Evolutionary conservation across 164 flowering plant species (phyloP).

Genomic region (Hamamelis virginiana): DNA sequence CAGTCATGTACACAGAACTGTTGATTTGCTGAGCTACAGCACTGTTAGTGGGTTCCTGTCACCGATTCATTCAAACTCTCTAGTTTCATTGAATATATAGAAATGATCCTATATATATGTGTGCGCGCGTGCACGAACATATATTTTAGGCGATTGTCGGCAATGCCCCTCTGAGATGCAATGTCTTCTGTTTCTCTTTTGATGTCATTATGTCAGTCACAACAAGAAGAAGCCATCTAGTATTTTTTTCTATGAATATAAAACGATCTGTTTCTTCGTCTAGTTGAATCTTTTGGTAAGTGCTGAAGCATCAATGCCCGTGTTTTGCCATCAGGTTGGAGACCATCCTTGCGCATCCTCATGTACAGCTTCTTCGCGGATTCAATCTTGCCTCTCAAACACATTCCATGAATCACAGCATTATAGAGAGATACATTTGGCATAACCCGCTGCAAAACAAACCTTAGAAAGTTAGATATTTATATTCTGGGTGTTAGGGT

Average conservation of each 20-base stretch:
- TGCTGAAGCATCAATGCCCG: constrained; percentile 80
- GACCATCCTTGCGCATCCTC: constrained; percentile 54
- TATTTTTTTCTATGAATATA: neutral
- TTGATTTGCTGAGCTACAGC: neutral
- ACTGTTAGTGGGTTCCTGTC: neutral
- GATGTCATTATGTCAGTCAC: too few relatives aligned
- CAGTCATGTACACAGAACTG: neutral
- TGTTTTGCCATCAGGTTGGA: constrained; percentile 83
- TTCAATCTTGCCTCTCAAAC: constrained; percentile 50
- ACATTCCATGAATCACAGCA: constrained; percentile 78
- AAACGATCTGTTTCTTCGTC: constrained; percentile 8
- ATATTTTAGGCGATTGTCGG: too few relatives aligned
- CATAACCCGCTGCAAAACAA: constrained; percentile 36
- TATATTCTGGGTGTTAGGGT: neutral
- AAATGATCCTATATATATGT: too few relatives aligned
- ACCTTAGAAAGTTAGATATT: neutral
- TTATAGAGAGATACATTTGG: constrained; percentile 71
- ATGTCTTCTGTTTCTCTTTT: too few relatives aligned
- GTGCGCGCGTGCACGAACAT: too few relatives aligned
- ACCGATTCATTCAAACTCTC: too few relatives aligned
- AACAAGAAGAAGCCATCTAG: neutral
- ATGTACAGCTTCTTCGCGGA: constrained; percentile 64
- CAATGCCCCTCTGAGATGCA: too few relatives aligned
- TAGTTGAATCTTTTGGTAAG: constrained; percentile 25
- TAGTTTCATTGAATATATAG: too few relatives aligned